A percentile compares a stretch with the other conserved stretches of the same genome.
These are phyloP conservation scores for Globisporangium parvum DNA, from an alignment of 352 stramenopile species.

Conservation along the genomic window DNA sequence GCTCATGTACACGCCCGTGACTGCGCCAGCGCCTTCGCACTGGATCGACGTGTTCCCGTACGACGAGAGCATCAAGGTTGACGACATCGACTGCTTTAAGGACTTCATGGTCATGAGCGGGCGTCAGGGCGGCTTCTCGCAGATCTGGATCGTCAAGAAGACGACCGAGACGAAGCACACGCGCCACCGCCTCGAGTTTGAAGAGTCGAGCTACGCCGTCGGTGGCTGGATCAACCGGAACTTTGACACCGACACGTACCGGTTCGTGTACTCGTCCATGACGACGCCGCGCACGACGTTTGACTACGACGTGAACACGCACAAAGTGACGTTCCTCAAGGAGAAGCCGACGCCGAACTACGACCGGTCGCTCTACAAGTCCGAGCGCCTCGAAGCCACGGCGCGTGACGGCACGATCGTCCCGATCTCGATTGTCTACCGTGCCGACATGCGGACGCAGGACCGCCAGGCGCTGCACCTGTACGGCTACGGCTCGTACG, in stretches of 20 bases:
- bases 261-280: conserved; percentile 92
- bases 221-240: conserved; percentile 73
- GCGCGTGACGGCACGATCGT: conserved; percentile 84
- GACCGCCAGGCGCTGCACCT: conserved; percentile 80
- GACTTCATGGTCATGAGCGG: conserved; percentile 83
- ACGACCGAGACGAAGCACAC: conserved; percentile 38
- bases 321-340: conserved; percentile 83
- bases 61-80: conserved; percentile 73
- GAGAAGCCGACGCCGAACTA: conserved; percentile 91
- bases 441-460: conserved; percentile 48
- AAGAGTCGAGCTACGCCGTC: conserved; percentile 89
- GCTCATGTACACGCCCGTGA: conserved; percentile 69
- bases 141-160: conserved; percentile 79
- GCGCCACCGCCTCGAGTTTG: conserved; percentile 75
- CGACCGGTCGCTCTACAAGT: conserved; percentile 89
- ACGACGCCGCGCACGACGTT: conserved; percentile 88
- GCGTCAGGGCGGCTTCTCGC: conserved; percentile 79
- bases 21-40: conserved; percentile 36
- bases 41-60: conserved; percentile 90
- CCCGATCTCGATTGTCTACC: conserved; percentile 81
- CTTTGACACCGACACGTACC: conserved; percentile 86
- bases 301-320: conserved; percentile 73
- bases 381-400: conserved; percentile 84
- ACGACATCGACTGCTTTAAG: conserved; percentile 86
- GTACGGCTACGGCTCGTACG: conserved; percentile 96